Conservation (phyloP, 78 protist genomes). For the Pigoraptor vietnamica region DNA sequence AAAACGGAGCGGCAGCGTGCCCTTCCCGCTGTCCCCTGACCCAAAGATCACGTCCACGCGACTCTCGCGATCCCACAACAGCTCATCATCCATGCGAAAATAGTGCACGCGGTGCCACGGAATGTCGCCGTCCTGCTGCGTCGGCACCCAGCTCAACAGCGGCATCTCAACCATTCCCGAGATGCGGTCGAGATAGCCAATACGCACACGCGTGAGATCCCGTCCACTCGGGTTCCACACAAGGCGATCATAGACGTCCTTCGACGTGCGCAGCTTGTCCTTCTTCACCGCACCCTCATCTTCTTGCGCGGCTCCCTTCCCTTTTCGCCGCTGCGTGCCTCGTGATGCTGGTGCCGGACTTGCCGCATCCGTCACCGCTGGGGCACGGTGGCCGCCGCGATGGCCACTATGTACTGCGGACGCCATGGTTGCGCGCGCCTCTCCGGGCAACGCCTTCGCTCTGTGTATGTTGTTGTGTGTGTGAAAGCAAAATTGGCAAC, state of each 20-base stretch:
- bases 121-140: not conserved
- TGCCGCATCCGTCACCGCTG: too few relatives aligned
- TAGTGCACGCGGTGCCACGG: not conserved
- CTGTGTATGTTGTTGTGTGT: too few relatives aligned
- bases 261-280: not conserved
- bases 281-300: not conserved
- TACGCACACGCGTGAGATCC: not conserved
- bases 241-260: not conserved
- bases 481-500: too few relatives aligned
- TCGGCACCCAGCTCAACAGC: not conserved
- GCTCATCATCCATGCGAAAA: not conserved
- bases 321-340: not conserved
- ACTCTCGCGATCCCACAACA: not conserved
- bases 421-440: too few relatives aligned
- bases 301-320: not conserved
- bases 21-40: not conserved
- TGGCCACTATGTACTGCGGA: too few relatives aligned
- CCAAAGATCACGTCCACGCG: not conserved
- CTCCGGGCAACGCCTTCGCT: too few relatives aligned
- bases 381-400: too few relatives aligned
- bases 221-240: not conserved
- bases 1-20: not conserved
- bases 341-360: too few relatives aligned
- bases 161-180: not conserved
- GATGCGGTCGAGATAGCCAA: not conserved